Conservation (phyloP, 176 grass and related monocot genomes). For the Panicum miliaceum region DNA sequence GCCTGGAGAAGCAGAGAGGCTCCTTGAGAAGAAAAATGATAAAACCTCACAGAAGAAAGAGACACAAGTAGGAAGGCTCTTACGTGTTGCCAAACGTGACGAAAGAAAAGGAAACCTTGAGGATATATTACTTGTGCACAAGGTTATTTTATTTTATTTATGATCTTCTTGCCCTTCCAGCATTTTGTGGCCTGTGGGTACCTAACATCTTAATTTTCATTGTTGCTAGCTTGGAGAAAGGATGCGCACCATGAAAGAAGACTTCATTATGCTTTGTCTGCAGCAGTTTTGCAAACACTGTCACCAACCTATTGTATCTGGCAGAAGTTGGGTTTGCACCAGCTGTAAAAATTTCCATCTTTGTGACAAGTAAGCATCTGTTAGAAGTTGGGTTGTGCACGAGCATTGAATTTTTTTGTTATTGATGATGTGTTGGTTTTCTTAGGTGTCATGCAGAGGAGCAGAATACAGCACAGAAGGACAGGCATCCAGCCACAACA, state of each 20-base stretch:
- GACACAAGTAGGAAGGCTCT: constrained; percentile 69
- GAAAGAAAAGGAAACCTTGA: constrained; percentile 69
- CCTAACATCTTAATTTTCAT: constrained; percentile 32
- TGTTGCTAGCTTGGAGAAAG: constrained; percentile 81
- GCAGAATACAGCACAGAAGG: constrained; percentile 67
- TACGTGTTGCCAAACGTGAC: constrained; percentile 83
- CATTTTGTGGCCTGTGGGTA: not conserved
- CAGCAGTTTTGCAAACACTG: constrained; percentile 91
- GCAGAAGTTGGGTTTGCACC: constrained; percentile 77
- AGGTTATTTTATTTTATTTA: constrained; percentile 50
- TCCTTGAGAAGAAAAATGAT: constrained; percentile 79
- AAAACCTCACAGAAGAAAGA: constrained; percentile 66
- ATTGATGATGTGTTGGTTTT: constrained; percentile 23
- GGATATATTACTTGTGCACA: constrained; percentile 83
- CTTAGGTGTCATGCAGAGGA: constrained; percentile 73
- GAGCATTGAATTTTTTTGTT: not conserved
- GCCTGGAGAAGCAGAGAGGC: constrained; percentile 89
- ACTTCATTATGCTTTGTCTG: constrained; percentile 91
- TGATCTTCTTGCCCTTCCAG: constrained; percentile 9
- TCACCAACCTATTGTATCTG: constrained; percentile 63
- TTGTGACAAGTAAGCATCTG: constrained; percentile 76
- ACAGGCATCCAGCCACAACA: constrained; percentile 74
- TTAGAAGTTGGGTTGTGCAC: not conserved
- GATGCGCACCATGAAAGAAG: constrained; percentile 87
- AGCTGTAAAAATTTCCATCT: constrained; percentile 90